These are phyloP conservation scores for Peniophora sp. DNA, from an alignment of 1,284 basidiomycete genomes.

Conservation along the genomic window DNA sequence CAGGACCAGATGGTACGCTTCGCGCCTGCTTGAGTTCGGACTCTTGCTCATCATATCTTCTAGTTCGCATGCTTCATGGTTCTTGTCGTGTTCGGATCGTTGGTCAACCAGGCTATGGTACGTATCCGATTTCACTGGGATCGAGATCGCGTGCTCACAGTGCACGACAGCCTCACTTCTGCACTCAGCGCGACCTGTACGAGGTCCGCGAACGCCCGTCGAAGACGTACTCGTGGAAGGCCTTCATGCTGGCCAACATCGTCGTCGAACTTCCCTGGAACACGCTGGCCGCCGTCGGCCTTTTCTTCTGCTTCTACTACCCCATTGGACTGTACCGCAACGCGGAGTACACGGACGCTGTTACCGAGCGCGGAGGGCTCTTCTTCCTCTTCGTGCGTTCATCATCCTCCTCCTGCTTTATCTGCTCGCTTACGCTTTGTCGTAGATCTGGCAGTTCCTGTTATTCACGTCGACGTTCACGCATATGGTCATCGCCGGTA, in stretches of 20 bases:
- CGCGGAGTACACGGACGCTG: slow-evolving; percentile 48
- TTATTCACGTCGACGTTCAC: slow-evolving; percentile 5
- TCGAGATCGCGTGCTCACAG: slow-evolving; percentile 10
- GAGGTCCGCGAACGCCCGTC: slow-evolving; percentile 59
- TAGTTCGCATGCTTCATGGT: slow-evolving; percentile 33
- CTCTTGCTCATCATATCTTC: slow-evolving; percentile 13
- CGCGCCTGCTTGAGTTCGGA: neutral
- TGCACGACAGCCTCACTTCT: slow-evolving; percentile 21
- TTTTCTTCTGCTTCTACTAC: slow-evolving; percentile 66
- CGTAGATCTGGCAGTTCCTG: slow-evolving; percentile 26
- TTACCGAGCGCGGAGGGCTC: slow-evolving; percentile 24
- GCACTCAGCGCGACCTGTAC: slow-evolving; percentile 40
- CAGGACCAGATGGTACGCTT: slow-evolving; percentile 52
- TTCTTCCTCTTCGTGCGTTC: slow-evolving; percentile 58
- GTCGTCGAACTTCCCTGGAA: slow-evolving; percentile 62
- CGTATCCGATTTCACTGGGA: slow-evolving; percentile 25
- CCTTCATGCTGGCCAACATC: slow-evolving; percentile 56
- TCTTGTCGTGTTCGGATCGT: slow-evolving; percentile 33
- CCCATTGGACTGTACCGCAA: slow-evolving; percentile 54
- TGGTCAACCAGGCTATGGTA: slow-evolving; percentile 45
- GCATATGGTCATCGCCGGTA: slow-evolving; percentile 4
- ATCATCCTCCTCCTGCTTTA: slow-evolving; percentile 19
- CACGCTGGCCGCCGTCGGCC: slow-evolving; percentile 45
- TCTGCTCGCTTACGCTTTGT: slow-evolving; percentile 23
- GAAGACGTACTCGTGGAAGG: slow-evolving; percentile 78